These are phyloP conservation scores for Myxozyma kluyveri DNA, from an alignment of 805 yeast genomes.

Conservation along the genomic window DNA sequence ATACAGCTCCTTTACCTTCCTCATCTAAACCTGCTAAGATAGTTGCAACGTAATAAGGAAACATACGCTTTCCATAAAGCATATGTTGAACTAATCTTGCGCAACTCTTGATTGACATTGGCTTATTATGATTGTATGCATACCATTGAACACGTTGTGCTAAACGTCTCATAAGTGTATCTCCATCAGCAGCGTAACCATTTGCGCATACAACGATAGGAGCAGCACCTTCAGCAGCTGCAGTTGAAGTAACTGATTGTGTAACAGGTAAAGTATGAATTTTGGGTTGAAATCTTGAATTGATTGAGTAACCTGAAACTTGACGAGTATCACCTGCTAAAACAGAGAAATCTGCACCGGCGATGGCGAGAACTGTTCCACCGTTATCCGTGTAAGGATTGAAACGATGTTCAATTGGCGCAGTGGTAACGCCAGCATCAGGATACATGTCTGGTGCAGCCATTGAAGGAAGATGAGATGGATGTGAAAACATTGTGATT, in stretches of 20 bases:
- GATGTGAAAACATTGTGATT: constrained; percentile 22
- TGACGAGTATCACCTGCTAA: constrained; percentile 98
- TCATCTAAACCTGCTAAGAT: constrained; percentile 90
- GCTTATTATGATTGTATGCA: constrained; percentile 76
- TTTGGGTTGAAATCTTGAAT: constrained; percentile 88
- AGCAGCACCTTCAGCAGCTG: constrained; percentile 48
- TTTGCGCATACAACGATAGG: constrained; percentile 78
- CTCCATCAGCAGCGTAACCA: constrained; percentile 95
- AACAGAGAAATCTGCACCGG: constrained; percentile 95
- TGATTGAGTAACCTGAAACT: constrained; percentile 88
- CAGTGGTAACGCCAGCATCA: constrained; percentile 11
- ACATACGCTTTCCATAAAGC: constrained; percentile 87
- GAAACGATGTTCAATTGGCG: constrained; percentile 86
- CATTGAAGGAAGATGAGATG: constrained; percentile 13
- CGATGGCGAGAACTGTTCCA: constrained; percentile 95
- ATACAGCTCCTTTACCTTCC: constrained; percentile 90
- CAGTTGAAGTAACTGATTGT: not conserved
- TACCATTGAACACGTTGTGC: constrained; percentile 71
- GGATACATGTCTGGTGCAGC: not conserved
- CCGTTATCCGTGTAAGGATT: constrained; percentile 91
- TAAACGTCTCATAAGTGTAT: constrained; percentile 74
- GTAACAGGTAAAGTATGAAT: constrained; percentile 70
- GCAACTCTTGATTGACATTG: constrained; percentile 64
- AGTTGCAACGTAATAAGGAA: constrained; percentile 96
- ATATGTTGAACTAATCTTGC: constrained; percentile 90